Evolutionary conservation across 805 yeast species (phyloP), one percentile per base, ranked within the genome.

Genomic region (Barnettozyma botsteinii): DNA sequence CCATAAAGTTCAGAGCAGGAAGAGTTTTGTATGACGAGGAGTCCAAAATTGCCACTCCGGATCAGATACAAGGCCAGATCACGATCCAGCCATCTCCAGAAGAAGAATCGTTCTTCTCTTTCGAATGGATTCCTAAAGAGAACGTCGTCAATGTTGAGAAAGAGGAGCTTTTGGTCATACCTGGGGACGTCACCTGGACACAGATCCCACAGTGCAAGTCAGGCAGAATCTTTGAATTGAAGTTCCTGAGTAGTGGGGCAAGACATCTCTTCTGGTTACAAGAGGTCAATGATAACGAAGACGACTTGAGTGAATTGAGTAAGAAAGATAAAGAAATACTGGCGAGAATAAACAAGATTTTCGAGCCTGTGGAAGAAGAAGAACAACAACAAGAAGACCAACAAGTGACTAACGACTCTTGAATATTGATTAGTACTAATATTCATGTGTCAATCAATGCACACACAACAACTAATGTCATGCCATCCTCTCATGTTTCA

Each of bases 181-280:
- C 94, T 0, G 95, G 94, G 2, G 96, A 87, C 54, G 91, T 84
- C 38, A 75, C 81, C 31, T 85, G 88, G 78, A 73, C 74, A 46
- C 84, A 75, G 40, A 76, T 85, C 32, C 60, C 69, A 37, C 75
- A 85, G 22, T 83, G 94, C 60, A 72, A 64, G 31, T 75, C 87
- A 0, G 96, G 95, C 13, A 69, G 96, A 45, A 88, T 87, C 13
- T 80, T 77, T 49, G 79, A 80, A 19, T 69, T 82, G 61, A 72
- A 74, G 44, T 81, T 81, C 57, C 66, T 70, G 49, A 69, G 79
- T 42, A 73, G 85, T 21, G 83, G 84, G 35, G 79, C 81, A 27
- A 67, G 72, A 43, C 56, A 60, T 41, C 48, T 70, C 42, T 70
- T 59, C 56, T 86, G 96, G 96, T 65, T 87, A 63, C 96, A 86